Base-by-base conservation (phyloP, 2,329 filamentous ascomycete genomes). In the Penicillium fuscoglaucum region DNA sequence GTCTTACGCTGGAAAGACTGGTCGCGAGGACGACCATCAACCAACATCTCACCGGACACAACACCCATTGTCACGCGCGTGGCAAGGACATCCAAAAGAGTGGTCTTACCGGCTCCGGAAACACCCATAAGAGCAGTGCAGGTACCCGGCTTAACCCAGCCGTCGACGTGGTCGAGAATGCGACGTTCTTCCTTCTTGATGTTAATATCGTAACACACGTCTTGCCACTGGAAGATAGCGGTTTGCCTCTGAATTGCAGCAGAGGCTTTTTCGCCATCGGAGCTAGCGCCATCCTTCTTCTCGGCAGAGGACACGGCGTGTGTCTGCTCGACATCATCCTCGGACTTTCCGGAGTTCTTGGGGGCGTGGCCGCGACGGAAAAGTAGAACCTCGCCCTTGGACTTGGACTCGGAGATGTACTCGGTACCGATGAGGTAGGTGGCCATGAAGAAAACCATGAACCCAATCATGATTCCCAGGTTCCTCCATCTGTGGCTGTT, bases 31-130 rank as follows among this genome's bases (percentile, higher is more conserved):
- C 80, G 82, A 1, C 90, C 90, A 65, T 93, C 89, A 8, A 93
- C 88, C n/a, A 91, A 77, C 88, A 96, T 95, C 66, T 93, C 88
- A 54, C 93, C 93, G 7, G 85, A 87, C 48, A 96, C 90, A 19
- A 96, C 88, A 76, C 93, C 93, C 87, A 95, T 93, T 0, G 90
- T 92, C 12, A 89, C 89, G 72, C 93, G 88, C 59, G 90, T 90
- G 46, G 93, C 93, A 63, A 97, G 82, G 37, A 90, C 90, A 75
- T 96, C 90, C 33, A 97, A 79, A 29, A 97, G 83, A 1, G 93
- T 96, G 0, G 93, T 97, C 76, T 97, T 97, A 58, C 93, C 93
- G n/a, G 93, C 93, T 65, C 93, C 92, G 33, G 89, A 92, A 8
- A 93, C 90, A 78, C 91, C 83, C 92, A 96, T 96, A 3, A 96